Percentiles rank a stretch among this genome's conserved stretches.
Conservation (phyloP, 2,329 filamentous ascomycete genomes). For the Colletotrichum higginsianum region DNA sequence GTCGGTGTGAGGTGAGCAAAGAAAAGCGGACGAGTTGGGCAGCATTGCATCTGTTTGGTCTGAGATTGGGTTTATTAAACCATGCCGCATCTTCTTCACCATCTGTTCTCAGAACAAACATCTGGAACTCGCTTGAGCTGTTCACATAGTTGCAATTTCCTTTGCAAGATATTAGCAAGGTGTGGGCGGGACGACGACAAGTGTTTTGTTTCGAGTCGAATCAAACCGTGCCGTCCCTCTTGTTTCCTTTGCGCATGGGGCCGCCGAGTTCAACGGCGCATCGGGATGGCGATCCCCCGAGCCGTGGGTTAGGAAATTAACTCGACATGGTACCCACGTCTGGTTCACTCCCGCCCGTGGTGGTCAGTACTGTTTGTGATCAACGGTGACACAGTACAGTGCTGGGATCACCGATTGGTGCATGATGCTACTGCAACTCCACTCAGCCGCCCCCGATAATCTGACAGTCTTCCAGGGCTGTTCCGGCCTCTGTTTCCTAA, state of each 20-base stretch:
- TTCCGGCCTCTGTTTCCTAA: too few species aligned
- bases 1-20: conserved; percentile 14
- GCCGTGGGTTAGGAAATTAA: not conserved
- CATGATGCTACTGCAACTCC: conserved; percentile 4
- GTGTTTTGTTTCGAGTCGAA: conserved; percentile 32
- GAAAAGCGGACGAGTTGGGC: conserved; percentile 18
- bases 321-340: not conserved
- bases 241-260: conserved; percentile 20
- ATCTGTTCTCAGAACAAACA: too few species aligned
- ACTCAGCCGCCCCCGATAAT: conserved; percentile 17
- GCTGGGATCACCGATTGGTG: conserved; percentile 17
- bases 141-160: not conserved
- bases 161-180: conserved; percentile 25
- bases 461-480: too few species aligned
- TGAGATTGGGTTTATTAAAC: not conserved
- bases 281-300: conserved; percentile 18
- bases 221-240: conserved; percentile 25
- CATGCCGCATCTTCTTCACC: not conserved
- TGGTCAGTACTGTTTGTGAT: not conserved
- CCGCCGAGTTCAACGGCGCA: not conserved
- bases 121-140: not conserved
- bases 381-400: not conserved
- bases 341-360: not conserved
- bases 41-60: not conserved
- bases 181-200: conserved; percentile 5